Base-by-base conservation (phyloP, 2,329 filamentous ascomycete genomes). In the Fusarium austroafricanum region DNA sequence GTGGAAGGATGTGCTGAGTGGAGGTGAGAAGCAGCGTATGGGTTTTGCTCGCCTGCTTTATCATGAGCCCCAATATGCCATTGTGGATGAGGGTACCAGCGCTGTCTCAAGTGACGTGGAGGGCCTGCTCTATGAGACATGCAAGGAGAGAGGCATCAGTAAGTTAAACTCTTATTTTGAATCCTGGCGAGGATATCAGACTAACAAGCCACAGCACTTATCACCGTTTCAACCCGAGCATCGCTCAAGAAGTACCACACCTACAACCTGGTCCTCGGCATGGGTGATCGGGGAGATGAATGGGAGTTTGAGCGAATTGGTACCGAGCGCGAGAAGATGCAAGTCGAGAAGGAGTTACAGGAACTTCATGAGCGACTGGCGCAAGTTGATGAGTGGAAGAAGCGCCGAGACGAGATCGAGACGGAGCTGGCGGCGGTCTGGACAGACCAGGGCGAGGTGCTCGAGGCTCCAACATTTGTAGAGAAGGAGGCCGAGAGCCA, bases 1-100 rank as follows among this genome's bases (percentile, higher is more conserved):
- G 76, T 99, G 96, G 96, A 97, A 98, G 81, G 95, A 98, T 72
- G 93, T 99, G 6, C 84, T 99, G n/a, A 95, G 91, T 68, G 96
- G 96, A 38, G 96, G 96, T 14, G 96, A 99, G 84, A 99, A 99
- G 82, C 96, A 99, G 81, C 86, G 96, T 21, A 93, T 99, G 87
- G 93, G 89, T 0, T 93, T 99, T 73, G 95, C 96, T 6, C 85
- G 96, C 43, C 79, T 99, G 49, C 83, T 98, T 39, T 99, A 99
- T 75, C 96, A 99, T 75, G 95, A 98, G 81, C 96, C 96, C 17
- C 86, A 91, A 62, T 99, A 97, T 76, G 96, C 94, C 3, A 93
- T 99, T 73, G 89, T 99, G 58, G 96, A 99, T 67, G 96, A 99
- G 79, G 95, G 94, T 10, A 99, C 96, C 0, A 96, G 92, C 61